Base-by-base conservation (phyloP, 2,329 filamentous ascomycete genomes). In the Epichloe glyceriae region DNA sequence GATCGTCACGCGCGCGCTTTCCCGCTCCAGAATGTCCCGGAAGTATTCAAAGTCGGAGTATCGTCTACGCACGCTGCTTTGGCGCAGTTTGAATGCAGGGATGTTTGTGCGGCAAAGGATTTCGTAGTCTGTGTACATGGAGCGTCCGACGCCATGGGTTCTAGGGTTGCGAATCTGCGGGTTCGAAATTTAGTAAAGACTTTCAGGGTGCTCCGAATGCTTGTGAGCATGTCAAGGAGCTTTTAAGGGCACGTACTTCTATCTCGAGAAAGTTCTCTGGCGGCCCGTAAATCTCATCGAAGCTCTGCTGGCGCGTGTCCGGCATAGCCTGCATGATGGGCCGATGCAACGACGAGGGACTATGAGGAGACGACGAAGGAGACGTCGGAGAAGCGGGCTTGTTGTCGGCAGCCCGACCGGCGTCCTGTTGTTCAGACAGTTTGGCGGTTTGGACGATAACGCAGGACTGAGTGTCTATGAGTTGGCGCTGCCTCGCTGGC, bases 31-130 rank as follows among this genome's bases (percentile, higher is more conserved):
- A 56, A 97, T 95, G 69, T 98, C 93, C 65, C 93, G 87, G 70
- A 98, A 98, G 72, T 95, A 91, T 73, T 98, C 93, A 67, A 98
- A 98, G 70, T 98, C 93, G 52, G 86, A 93, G 75, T 98, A 98
- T 49, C 93, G 88, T 55, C 93, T 83, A 59, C 90, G 88, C 55
- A 98, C 93, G 59, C 83, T 81, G 57, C 83, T 89, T 66, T 86
- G 80, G 58, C 90, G 88, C 61, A 96, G 82, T 74, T 97, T 97
- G 79, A 98, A 98, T 61, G 93, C 90, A 52, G 93, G 93, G 65
- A 98, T 98, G 73, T 98, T 98, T 71, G 93, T 98, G 62, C 87
- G 85, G 74, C 93, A 95, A 61, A 95, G 79, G 64, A 98, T 96
- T 70, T 97, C 90, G 76, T 97, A 98, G 71, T 94, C 93, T 50